Conservation (phyloP, 2,329 filamentous ascomycete genomes). For the Monosporascus sp. region DNA sequence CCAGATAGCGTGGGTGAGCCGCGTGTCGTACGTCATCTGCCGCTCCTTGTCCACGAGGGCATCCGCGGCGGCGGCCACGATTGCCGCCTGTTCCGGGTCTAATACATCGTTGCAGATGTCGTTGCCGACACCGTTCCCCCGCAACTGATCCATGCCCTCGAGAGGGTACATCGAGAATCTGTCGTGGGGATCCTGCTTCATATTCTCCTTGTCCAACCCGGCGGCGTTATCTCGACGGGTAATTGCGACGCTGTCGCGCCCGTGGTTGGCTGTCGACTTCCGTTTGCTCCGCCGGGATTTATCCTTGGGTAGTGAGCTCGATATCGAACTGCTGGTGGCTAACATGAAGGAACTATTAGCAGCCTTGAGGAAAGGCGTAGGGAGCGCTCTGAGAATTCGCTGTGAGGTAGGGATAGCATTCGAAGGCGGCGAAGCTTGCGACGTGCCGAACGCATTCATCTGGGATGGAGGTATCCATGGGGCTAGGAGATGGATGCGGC, state of each 20-base stretch:
- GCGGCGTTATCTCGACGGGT: conserved; percentile 30
- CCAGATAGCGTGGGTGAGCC: conserved; percentile 92
- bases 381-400: conserved; percentile 81
- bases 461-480: conserved; percentile 97
- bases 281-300: conserved; percentile 55
- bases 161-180: conserved; percentile 26
- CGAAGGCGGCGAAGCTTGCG: conserved; percentile 69
- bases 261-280: conserved; percentile 40
- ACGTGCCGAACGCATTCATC: conserved; percentile 71
- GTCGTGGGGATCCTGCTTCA: conserved; percentile 24
- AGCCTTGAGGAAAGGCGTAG: conserved; percentile 84
- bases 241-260: conserved; percentile 29
- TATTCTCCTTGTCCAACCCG: conserved; percentile 47
- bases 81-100: conserved; percentile 17
- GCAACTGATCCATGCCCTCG: conserved; percentile 47
- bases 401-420: conserved; percentile 89
- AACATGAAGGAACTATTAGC: conserved; percentile 96
- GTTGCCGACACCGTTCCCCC: conserved; percentile 17
- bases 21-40: conserved; percentile 71
- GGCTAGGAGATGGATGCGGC: conserved; percentile 87
- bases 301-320: conserved; percentile 66
- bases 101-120: conserved; percentile 11
- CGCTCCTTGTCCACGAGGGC: conserved; percentile 65
- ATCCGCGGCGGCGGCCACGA: conserved; percentile 51
- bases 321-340: conserved; percentile 81